Evolutionary conservation across 1,284 basidiomycete species (phyloP), one percentile per base, ranked within the genome.

Genomic region (Polyporus tsugae): DNA sequence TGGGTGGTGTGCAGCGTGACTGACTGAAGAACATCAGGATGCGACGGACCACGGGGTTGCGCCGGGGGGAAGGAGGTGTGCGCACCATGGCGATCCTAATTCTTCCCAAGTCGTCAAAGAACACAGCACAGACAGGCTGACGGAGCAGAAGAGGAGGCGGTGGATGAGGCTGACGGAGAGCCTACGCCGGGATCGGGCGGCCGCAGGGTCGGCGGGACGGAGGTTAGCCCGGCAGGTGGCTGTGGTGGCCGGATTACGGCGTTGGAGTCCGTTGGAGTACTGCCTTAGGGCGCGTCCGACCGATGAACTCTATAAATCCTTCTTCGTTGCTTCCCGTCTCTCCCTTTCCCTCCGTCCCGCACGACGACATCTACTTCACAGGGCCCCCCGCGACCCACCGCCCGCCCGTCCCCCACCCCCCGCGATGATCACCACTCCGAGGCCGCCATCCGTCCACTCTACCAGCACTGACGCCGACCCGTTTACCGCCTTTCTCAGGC

Each of bases 1-100:
- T 94, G 91, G 33, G 92, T 90, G 1, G 97, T 99, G 80, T 99
- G 94, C 60, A 99, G 86, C 6, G 97, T 98, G 62, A 98, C 96
- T 70, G 97, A 98, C 97, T 96, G 74, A 65, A 46, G 64, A 57
- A 64, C 52, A 70, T 70, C 61, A 73, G 72, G 42, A 49, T 44
- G 25, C 22, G 46, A 63, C 25, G n/a, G 60, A 59, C 42, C 57
- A 39, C 38, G 17, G 39, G 13, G 44, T 25, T 44, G 61, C 29
- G 2, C 29, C n/a, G n/a, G n/a, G n/a, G 29, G 29, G 60, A 44
- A 61, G 29, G 29, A 41, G n/a, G 58, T 44, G 39, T 25, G 44
- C 72, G 70, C 59, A 75, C 73, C 71, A 75, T 73, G 62, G 59
- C 53, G 55, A 55, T 25, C 46, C 33, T 25, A 7, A 6, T 35